Evolutionary conservation across 176 grass and related monocot species (phyloP).

Genomic region (Musa schizocarpa): DNA sequence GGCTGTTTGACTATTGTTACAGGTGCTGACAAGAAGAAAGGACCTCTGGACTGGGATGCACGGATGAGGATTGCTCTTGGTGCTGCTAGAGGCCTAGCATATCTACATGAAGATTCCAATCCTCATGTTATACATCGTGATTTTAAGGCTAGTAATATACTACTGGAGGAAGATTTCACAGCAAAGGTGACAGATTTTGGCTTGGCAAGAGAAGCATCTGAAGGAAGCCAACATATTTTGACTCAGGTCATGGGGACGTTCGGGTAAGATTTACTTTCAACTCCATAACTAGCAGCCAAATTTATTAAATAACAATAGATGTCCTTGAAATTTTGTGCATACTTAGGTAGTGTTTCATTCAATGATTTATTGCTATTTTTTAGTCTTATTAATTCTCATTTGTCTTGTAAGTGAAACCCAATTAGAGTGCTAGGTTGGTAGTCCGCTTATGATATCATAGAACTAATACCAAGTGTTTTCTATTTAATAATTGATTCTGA

Average conservation of each 20-base stretch:
- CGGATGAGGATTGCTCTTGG: constrained; percentile 91
- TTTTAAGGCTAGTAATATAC: constrained; percentile 90
- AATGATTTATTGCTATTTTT: not conserved
- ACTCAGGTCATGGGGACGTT: constrained; percentile 97
- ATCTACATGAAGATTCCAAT: constrained; percentile 93
- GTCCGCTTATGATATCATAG: too few relatives aligned
- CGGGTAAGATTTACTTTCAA: constrained; percentile 46
- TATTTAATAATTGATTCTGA: too few relatives aligned
- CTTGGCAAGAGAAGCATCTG: constrained; percentile 85
- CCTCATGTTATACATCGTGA: constrained; percentile 96
- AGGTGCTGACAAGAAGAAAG: constrained; percentile 75
- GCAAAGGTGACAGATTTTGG: constrained; percentile 98
- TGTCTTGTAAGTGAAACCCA: too few relatives aligned
- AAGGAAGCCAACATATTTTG: constrained; percentile 62
- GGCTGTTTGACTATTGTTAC: not conserved
- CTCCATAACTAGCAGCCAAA: not conserved
- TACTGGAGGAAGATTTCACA: constrained; percentile 92
- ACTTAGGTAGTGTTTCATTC: not conserved
- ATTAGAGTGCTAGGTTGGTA: too few relatives aligned
- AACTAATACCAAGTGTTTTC: too few relatives aligned
- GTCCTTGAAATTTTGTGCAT: not conserved
- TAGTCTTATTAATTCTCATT: too few relatives aligned
- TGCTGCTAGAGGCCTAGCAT: constrained; percentile 89
- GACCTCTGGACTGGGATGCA: constrained; percentile 71
- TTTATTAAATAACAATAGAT: not conserved